Evolutionary conservation across 2,329 filamentous ascomycete species (phyloP), one percentile per base, ranked within the genome.

Genomic region (Amylocarpus encephaloides): DNA sequence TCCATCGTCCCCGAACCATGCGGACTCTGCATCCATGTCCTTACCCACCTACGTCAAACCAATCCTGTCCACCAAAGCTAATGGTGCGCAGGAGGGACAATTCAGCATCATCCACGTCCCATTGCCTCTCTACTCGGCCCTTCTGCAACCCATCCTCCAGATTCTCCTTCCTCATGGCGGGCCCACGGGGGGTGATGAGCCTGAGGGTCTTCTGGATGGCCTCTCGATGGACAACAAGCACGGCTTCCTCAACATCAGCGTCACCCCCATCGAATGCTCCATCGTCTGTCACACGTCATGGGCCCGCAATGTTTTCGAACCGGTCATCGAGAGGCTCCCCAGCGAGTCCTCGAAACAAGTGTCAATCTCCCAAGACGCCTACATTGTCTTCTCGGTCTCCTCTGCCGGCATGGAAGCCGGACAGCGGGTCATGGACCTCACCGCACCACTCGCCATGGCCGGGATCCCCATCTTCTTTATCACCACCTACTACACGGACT

Each of bases 391-490:
- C 67, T 89, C 90, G 55, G 88, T 98, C 53, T 88, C 89, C 55
- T 90, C 88, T 56, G 86, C 91, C 59, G 90, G 91, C 6, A 83
- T 95, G 60, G 91, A 96, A 65, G 91, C 92, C 9, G 91, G 90
- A 6, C 89, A 91, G 60, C 81, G 91, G 49, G 92, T 98, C 6
- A 80, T 96, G 61, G 92, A 97, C 64, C 70, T 98, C 54, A 96
- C 91, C 6, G 91, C 85, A 47, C 93, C 92, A 5, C 76, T 97
- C 30, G 92, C 93, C 26, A 77, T 96, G 66, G 92, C 92, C 44
- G 88, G 89, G 60, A 93, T 97, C 46, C 88, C 92, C 47, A 95
- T 98, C 64, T 96, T 97, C 74, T 97, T 97, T 77, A 95, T 96
- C 67, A 96, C 92, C 3, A 96, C 90, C 30, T 98, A 97, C 70